Percentiles rank a stretch among this genome's conserved stretches.
Evolutionary conservation across 2,329 filamentous ascomycete genomes (phyloP).

Genomic region (Dactylella cylindrospora): DNA sequence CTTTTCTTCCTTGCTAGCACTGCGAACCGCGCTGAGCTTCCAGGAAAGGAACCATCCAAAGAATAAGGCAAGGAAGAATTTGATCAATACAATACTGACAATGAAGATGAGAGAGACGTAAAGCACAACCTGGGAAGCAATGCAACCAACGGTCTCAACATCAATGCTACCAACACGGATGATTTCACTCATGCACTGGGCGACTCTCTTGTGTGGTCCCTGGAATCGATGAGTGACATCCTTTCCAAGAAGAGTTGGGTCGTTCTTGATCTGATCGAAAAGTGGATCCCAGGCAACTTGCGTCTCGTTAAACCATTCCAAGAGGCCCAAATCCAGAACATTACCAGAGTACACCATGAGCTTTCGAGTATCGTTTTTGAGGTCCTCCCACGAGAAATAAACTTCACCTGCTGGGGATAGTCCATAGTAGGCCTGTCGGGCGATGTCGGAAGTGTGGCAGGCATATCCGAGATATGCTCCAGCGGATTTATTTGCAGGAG

Average conservation of each 20-base stretch:
- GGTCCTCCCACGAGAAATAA: slow-evolving; percentile 93
- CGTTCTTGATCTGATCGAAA: slow-evolving; percentile 78
- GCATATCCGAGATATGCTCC: slow-evolving; percentile 74
- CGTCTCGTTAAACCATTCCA: slow-evolving; percentile 83
- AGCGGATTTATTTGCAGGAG: slow-evolving; percentile 69
- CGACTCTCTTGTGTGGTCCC: slow-evolving; percentile 74
- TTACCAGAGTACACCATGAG: slow-evolving; percentile 91
- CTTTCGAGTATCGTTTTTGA: slow-evolving; percentile 84
- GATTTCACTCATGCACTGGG: slow-evolving; percentile 85
- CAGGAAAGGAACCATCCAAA: slow-evolving; percentile 94
- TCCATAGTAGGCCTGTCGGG: slow-evolving; percentile 68
- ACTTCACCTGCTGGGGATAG: slow-evolving; percentile 76
- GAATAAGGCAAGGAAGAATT: slow-evolving; percentile 82
- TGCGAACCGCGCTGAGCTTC: slow-evolving; percentile 72
- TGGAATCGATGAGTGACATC: slow-evolving; percentile 90
- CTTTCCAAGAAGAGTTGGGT: slow-evolving; percentile 71
- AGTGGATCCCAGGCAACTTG: slow-evolving; percentile 74
- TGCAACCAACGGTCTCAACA: slow-evolving; percentile 93
- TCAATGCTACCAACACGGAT: slow-evolving; percentile 96
- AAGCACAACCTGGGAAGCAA: slow-evolving; percentile 93
- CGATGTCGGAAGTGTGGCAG: slow-evolving; percentile 75
- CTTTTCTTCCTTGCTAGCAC: slow-evolving; percentile 77
- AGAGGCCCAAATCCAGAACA: slow-evolving; percentile 83
- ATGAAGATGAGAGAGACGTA: slow-evolving; percentile 93
- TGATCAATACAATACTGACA: slow-evolving; percentile 78